Base-by-base conservation (phyloP, 495 filamentous ascomycete genomes). In the Echria macrotheca region DNA sequence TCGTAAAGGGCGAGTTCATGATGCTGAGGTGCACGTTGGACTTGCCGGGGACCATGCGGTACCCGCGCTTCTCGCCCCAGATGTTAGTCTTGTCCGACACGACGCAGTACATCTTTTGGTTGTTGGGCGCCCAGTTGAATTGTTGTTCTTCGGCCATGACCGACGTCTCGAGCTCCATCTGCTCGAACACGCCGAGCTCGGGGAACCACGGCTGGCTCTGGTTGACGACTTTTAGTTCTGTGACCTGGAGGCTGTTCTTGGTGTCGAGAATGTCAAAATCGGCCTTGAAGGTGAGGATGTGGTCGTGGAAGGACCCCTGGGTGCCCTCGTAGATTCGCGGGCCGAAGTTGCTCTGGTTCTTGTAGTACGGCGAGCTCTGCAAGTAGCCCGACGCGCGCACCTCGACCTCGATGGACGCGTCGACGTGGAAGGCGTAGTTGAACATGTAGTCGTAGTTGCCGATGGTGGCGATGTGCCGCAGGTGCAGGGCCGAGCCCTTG, bases 321-420 rank as follows among this genome's bases (percentile, higher is more conserved):
- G 74, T 65, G 10, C 62, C 59, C 36, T 75, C 63, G 23, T 70
- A 62, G 47, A 78, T 71, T n/a, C 69, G 69, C 25, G 73, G 71
- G 10, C 76, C 76, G 49, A 69, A 77, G n/a, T 68, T 54, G 8
- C 52, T 52, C 44, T 67, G 61, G 40, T 71, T 63, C 43, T 72
- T 74, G 66, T 72, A 80, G 5, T 77, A 73, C 4, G 65, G 66
- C 12, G 55, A 58, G 22, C 29, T 42, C 50, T 76, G 69, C 47
- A 84, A 77, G 55, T 81, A 81, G 5, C 79, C 75, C 9, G 71
- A 76, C 4, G 79, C 76, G 11, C 75, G 75, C n/a, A 77, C 74
- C 19, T 72, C 67, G 22, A 79, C 68, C 29, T 77, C 69, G 40
- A 83, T 68, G 7, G 67, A 71, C 10, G 78, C 78, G 54, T 82